These are phyloP conservation scores for Zygnema cylindricum DNA, from an alignment of 139 green algal genomes.

Conservation along the genomic window DNA sequence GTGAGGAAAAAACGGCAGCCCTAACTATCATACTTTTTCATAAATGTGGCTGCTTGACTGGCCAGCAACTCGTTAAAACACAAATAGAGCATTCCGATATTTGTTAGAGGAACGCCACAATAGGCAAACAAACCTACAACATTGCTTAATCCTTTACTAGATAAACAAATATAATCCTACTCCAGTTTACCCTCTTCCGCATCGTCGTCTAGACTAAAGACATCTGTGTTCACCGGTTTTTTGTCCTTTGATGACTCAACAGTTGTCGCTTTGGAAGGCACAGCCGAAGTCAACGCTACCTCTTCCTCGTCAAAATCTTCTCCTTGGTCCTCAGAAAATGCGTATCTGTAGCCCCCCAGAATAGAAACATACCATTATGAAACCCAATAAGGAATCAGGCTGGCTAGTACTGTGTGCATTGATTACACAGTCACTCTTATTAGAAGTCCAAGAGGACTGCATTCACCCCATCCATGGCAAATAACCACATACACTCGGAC, in stretches of 20 bases:
- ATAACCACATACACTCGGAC: too few relatives aligned
- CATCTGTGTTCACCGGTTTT: conserved; percentile 44
- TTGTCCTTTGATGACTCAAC: not conserved
- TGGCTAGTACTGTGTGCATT: too few relatives aligned
- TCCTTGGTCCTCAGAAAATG: conserved; percentile 19
- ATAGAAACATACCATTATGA: too few relatives aligned
- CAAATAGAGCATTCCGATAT: too few relatives aligned
- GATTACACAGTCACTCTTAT: too few relatives aligned
- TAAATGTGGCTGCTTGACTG: too few relatives aligned
- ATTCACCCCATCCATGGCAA: too few relatives aligned
- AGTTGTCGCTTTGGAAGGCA: not conserved
- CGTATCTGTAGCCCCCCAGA: conserved; percentile 10
- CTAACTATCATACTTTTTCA: too few relatives aligned
- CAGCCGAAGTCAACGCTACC: conserved; percentile 18
- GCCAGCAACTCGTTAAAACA: too few relatives aligned
- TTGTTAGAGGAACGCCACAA: not conserved
- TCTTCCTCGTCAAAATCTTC: conserved; percentile 24
- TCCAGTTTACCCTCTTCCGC: conserved; percentile 46
- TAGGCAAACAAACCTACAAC: not conserved
- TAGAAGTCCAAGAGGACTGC: too few relatives aligned
- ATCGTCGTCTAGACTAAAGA: conserved; percentile 45
- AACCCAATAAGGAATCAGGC: too few relatives aligned
- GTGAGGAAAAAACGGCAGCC: too few relatives aligned
- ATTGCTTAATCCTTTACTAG: not conserved
- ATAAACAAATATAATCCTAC: not conserved